These are phyloP conservation scores for Paraconiothyrium brasiliense DNA, from an alignment of 2,329 filamentous ascomycete species.

Conservation along the genomic window DNA sequence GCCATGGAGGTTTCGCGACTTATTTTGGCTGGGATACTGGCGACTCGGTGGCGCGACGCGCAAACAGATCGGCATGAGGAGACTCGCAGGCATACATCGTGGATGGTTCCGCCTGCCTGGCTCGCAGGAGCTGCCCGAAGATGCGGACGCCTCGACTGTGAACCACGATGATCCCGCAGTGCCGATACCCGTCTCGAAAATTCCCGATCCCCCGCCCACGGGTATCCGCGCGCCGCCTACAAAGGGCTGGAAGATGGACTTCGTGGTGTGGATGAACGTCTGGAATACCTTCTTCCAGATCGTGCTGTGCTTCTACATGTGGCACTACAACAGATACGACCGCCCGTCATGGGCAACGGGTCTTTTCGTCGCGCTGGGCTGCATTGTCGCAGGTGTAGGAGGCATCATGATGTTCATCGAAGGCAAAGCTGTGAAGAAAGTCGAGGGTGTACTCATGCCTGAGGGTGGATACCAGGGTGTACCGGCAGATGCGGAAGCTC, in stretches of 20 bases:
- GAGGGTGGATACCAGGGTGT: slow-evolving; percentile 33
- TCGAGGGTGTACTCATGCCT: slow-evolving; percentile 48
- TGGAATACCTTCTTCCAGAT: slow-evolving; percentile 82
- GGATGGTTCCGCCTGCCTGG: slow-evolving; percentile 79
- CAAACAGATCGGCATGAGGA: slow-evolving; percentile 64
- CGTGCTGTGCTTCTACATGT: slow-evolving; percentile 82
- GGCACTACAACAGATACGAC: slow-evolving; percentile 76
- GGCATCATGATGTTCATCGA: slow-evolving; percentile 77
- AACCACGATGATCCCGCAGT: slow-evolving; percentile 59
- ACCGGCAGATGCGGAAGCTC: slow-evolving; percentile 34
- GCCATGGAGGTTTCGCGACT: slow-evolving; percentile 84
- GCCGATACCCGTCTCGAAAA: slow-evolving; percentile 71
- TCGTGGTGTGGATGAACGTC: slow-evolving; percentile 80
- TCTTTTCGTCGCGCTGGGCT: slow-evolving; percentile 78
- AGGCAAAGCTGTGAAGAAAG: slow-evolving; percentile 60
- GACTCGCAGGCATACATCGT: slow-evolving; percentile 77
- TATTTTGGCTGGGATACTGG: slow-evolving; percentile 75
- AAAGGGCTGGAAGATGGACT: slow-evolving; percentile 77
- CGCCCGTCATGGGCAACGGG: slow-evolving; percentile 84
- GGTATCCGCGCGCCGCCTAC: slow-evolving; percentile 75
- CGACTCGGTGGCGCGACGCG: slow-evolving; percentile 61
- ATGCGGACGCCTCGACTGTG: slow-evolving; percentile 33
- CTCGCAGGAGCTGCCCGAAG: slow-evolving; percentile 63
- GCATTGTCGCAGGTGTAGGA: slow-evolving; percentile 72
- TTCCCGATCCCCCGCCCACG: slow-evolving; percentile 74